Base-by-base conservation (phyloP, 306 rosid genomes). In the Betula pendula region DNA sequence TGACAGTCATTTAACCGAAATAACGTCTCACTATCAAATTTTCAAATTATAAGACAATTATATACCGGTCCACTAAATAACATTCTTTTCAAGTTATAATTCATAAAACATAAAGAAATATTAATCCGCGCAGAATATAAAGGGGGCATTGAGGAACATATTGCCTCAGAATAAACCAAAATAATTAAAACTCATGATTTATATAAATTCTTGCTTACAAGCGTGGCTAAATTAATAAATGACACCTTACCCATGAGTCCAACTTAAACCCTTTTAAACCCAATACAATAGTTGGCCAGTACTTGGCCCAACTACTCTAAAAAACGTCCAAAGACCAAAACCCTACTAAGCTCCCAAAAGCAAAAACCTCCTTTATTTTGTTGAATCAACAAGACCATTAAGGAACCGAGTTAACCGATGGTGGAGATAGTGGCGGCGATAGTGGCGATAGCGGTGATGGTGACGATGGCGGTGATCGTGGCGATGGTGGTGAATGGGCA, bases 401-500 rank as follows among this genome's bases (percentile, higher is more conserved):
- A 56, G 63, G 33, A 24, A 56, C 15, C 63, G 11, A 56, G 63
- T 56, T 27, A 16, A 49, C 17, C 40, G 79, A 48, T 3, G 50
- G 59, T 4, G 71, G 78, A 38, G 42, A 38, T 38, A 38, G 42
- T 1, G 42, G 42, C 8, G 7, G 6, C 42, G 42, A 6, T n/a
- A n/a, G n/a, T 38, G 42, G 6, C 6, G 79, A 51, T 2, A 38
- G 58, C 3, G 63, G 80, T 42, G 68, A 24, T 1, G 70, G 83
- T 3, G 77, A 40, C 0, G 81, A 25, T 29, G 42, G 42, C 6
- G 8, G 6, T 5, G 79, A 51, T 2, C 38, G 58, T 2, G 68
- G 80, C 35, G 68, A 10, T 1, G 73, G 85, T 3, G 77, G 45
- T 0, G 81, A 25, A 19, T 68, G 78, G 29, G 10, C 68, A n/a